phyloP scores from a whole-genome alignment of 2,329 filamentous ascomycete genomes.

The Rhynchosporium graminicola region DNA sequence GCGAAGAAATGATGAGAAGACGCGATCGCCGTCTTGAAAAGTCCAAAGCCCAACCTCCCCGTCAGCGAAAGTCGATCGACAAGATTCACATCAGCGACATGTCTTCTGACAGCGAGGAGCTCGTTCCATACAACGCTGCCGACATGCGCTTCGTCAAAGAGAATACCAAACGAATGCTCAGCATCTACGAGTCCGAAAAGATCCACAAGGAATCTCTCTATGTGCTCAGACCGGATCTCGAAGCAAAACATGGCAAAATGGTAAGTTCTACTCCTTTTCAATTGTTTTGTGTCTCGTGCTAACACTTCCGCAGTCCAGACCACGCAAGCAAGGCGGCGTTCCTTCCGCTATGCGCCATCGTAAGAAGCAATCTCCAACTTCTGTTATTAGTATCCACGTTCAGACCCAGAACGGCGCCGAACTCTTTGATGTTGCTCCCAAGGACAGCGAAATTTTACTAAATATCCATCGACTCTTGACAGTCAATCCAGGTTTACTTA shows the following conservation, averaged over 20 bases:
- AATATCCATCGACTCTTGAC: not conserved
- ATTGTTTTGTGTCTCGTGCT: not conserved
- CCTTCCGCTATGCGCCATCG: constrained; percentile 3
- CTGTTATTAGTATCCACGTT: constrained; percentile 3
- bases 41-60: not conserved
- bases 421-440: not conserved
- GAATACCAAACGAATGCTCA: not conserved
- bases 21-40: not conserved
- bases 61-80: not conserved
- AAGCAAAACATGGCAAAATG: not conserved
- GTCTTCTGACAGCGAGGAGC: not conserved
- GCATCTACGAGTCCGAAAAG: not conserved
- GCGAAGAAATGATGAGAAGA: not conserved
- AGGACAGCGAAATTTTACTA: not conserved
- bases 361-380: constrained; percentile 1
- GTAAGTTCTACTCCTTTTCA: not conserved
- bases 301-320: not conserved
- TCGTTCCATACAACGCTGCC: not conserved
- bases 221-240: not conserved
- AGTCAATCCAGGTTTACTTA: not conserved
- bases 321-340: not conserved
- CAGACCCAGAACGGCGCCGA: constrained; percentile 12
- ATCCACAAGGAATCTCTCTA: not conserved
- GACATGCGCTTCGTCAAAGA: not conserved
- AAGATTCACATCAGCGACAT: not conserved